Conservation (phyloP, 345 rosid genomes). For the Salix purpurea region DNA sequence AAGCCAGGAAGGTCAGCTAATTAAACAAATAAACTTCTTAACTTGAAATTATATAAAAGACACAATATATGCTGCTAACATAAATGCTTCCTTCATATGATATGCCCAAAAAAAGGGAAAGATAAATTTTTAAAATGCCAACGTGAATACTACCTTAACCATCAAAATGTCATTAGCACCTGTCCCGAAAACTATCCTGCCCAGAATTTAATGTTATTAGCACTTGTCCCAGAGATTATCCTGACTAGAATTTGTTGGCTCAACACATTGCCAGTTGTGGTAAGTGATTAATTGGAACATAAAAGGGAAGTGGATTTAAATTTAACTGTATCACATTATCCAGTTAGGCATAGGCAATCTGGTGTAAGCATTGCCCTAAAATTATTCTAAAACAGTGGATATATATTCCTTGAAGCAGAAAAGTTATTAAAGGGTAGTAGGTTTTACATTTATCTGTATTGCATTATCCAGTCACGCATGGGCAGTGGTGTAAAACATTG, state of each 20-base stretch:
- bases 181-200: too few relatives aligned
- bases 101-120: background rate
- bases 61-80: background rate
- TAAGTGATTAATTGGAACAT: background rate
- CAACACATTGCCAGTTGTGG: background rate
- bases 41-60: background rate
- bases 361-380: background rate
- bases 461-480: background rate
- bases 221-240: background rate
- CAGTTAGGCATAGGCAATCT: background rate
- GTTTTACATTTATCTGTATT: background rate
- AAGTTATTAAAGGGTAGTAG: background rate
- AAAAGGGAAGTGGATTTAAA: background rate
- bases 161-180: background rate
- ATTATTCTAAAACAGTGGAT: background rate
- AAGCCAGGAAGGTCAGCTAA: slow-evolving; percentile 2
- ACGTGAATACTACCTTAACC: background rate
- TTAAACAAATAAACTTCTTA: background rate
- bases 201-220: background rate
- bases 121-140: background rate
- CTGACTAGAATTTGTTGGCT: background rate
- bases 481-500: background rate
- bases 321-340: background rate
- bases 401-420: background rate
- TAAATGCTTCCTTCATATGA: background rate